Conservation (phyloP, 2,329 filamentous ascomycete species). For the Aspergillus carbonarius region DNA sequence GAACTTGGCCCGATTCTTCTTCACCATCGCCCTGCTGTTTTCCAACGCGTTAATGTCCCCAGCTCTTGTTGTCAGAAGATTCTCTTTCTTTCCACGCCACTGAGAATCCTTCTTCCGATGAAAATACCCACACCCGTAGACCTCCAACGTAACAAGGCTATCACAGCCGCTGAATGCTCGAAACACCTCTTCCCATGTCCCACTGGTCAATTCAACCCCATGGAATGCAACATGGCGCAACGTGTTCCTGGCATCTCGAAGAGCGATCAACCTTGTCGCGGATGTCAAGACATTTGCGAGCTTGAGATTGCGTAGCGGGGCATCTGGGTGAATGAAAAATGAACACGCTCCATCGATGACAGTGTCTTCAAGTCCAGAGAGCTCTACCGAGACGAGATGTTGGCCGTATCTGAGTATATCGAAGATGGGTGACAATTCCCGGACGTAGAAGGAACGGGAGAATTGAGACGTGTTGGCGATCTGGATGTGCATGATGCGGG, state of each 20-base stretch:
- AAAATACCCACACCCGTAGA: background rate
- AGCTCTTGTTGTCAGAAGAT: background rate
- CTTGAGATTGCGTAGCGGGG: background rate
- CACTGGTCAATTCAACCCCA: background rate
- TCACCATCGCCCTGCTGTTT: background rate
- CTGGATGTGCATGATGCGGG: background rate
- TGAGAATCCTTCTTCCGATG: background rate
- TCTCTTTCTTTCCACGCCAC: background rate
- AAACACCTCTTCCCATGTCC: background rate
- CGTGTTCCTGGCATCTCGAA: background rate
- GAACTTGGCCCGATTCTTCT: background rate
- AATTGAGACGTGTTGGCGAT: background rate
- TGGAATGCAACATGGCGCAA: background rate
- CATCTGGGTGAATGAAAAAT: background rate
- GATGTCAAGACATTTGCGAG: background rate
- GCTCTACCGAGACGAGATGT: background rate
- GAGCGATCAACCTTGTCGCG: background rate
- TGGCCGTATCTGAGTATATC: background rate
- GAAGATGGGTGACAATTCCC: background rate
- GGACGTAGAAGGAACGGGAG: background rate
- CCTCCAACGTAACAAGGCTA: background rate
- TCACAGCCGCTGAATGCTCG: background rate
- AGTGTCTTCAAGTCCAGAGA: background rate
- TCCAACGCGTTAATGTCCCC: background rate
- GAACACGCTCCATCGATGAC: background rate